phyloP scores from a whole-genome alignment of 352 stramenopile species.

The Pythium monospermum region DNA sequence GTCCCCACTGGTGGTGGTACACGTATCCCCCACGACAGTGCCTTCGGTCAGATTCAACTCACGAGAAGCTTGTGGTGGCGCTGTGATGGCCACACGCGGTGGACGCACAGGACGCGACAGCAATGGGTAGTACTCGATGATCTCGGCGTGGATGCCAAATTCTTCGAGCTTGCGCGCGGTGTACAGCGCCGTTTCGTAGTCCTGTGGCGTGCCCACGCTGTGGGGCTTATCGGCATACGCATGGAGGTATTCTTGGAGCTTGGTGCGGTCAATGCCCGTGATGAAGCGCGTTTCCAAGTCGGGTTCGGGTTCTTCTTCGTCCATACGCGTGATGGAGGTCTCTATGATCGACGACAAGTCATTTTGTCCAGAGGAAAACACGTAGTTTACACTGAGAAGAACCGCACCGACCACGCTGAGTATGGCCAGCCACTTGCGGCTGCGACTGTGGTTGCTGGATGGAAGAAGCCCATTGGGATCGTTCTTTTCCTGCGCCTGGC shows the following conservation, averaged over 20 bases:
- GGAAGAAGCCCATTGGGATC: too few species aligned
- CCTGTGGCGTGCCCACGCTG: constrained; percentile 30
- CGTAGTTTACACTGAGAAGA: too few species aligned
- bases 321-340: too few species aligned
- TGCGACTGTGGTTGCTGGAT: too few species aligned
- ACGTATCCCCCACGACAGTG: constrained; percentile 52
- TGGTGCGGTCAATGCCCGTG: constrained; percentile 18
- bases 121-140: constrained; percentile 39
- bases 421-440: too few species aligned
- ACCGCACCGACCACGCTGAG: too few species aligned
- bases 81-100: constrained; percentile 36
- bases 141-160: constrained; percentile 35
- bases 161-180: constrained; percentile 26
- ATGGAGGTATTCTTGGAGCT: constrained; percentile 34
- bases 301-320: too few species aligned
- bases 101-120: constrained; percentile 57
- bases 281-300: constrained; percentile 24
- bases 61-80: constrained; percentile 24
- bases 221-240: constrained; percentile 43
- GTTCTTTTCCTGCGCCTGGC: too few species aligned
- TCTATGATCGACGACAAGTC: too few species aligned
- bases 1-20: constrained; percentile 44
- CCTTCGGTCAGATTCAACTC: constrained; percentile 53
- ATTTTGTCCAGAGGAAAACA: too few species aligned
- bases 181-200: constrained; percentile 54